Percentiles rank a stretch among this genome's conserved stretches.
phyloP scores from a whole-genome alignment of 192 early-diverging fungal genomes.

The Mortierella claussenii region DNA sequence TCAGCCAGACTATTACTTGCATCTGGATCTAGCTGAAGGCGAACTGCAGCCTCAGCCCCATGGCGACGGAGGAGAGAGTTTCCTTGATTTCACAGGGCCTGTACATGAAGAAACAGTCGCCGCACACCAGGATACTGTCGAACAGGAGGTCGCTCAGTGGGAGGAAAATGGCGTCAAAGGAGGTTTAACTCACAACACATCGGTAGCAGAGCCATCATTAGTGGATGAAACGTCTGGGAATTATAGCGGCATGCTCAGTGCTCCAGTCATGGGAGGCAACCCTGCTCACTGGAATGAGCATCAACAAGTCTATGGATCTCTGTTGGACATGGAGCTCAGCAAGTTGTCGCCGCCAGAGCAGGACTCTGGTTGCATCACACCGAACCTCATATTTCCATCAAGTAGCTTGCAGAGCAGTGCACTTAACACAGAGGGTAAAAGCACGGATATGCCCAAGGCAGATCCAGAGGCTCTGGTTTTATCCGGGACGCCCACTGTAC shows the following conservation, averaged over 20 bases:
- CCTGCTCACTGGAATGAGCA: slow-evolving; percentile 8
- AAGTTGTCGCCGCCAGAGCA: slow-evolving; percentile 17
- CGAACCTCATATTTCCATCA: slow-evolving; percentile 34
- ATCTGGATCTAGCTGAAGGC: slow-evolving; percentile 33
- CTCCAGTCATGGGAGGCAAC: slow-evolving; percentile 3
- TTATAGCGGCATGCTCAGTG: background rate
- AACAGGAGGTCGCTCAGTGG: background rate
- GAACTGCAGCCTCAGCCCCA: slow-evolving; percentile 16
- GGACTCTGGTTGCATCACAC: slow-evolving; percentile 23
- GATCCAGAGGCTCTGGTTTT: no score
- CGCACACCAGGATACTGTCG: background rate
- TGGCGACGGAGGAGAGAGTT: slow-evolving; percentile 6
- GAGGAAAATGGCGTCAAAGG: background rate
- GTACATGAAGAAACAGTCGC: background rate
- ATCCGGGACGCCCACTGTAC: no score
- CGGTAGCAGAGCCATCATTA: background rate
- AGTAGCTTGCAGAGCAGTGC: background rate
- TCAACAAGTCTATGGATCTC: slow-evolving; percentile 26
- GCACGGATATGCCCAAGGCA: no score
- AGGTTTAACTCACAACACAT: background rate
- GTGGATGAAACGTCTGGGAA: background rate
- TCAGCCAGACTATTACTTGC: slow-evolving; percentile 41
- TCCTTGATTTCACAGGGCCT: slow-evolving; percentile 23
- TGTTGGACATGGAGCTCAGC: slow-evolving; percentile 49
- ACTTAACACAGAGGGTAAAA: background rate